These are phyloP conservation scores for Populus ilicifolia DNA, from an alignment of 345 rosid species.

Conservation along the genomic window DNA sequence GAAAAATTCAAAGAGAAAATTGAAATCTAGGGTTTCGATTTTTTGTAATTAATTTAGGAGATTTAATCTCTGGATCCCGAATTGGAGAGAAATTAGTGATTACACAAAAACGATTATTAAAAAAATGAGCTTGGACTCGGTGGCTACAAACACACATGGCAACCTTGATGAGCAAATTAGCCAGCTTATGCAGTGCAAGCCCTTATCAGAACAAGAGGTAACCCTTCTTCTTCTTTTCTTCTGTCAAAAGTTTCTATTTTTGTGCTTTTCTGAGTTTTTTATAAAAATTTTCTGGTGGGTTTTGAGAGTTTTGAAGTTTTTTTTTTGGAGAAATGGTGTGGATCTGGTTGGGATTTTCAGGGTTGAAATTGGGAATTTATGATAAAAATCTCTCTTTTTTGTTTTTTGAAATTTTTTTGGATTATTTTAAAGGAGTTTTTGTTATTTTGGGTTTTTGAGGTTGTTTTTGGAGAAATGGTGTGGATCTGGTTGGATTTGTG, in stretches of 20 bases:
- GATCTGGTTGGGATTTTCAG: not conserved
- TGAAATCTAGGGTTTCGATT: slow-evolving; percentile 23
- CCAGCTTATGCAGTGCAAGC: slow-evolving; percentile 65
- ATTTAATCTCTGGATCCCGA: slow-evolving; percentile 22
- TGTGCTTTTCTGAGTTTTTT: not conserved
- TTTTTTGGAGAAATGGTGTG: not conserved
- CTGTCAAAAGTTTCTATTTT: not conserved
- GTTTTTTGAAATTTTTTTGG: not conserved
- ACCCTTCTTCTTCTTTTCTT: not conserved
- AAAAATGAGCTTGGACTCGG: slow-evolving; percentile 44
- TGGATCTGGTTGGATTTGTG: not conserved
- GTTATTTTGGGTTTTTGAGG: not conserved
- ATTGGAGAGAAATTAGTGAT: not conserved
- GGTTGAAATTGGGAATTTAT: not conserved
- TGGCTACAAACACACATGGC: slow-evolving; percentile 41
- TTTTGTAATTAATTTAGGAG: not conserved
- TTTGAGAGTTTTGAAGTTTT: not conserved
- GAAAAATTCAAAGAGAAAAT: not conserved
- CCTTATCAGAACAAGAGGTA: slow-evolving; percentile 53
- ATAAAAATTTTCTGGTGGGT: not conserved
- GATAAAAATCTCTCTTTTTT: not conserved
- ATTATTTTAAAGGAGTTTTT: not conserved
- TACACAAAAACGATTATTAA: not conserved
- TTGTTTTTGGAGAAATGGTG: not conserved
- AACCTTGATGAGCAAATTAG: slow-evolving; percentile 53